A percentile compares a stretch with the other conserved stretches of the same genome.
phyloP scores from a whole-genome alignment of 805 yeast species.

The Candida taoyuanica region DNA sequence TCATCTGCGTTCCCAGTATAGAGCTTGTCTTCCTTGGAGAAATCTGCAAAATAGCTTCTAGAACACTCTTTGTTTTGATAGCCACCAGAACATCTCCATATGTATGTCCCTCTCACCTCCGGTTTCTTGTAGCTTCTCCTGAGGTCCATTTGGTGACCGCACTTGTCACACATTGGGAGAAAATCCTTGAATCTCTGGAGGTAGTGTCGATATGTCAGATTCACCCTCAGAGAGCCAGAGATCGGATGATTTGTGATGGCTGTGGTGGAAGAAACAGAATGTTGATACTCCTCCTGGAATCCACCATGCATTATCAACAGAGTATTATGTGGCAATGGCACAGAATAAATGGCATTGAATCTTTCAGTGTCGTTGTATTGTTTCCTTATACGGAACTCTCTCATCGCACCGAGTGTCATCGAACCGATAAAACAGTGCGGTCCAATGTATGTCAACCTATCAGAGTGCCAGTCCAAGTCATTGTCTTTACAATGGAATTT shows the following conservation, averaged over 20 bases:
- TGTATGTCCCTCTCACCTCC: constrained; percentile 48
- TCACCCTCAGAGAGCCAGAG: constrained; percentile 50
- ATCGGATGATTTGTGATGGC: constrained; percentile 42
- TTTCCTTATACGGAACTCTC: constrained; percentile 59
- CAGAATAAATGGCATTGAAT: constrained; percentile 36
- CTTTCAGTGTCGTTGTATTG: constrained; percentile 29
- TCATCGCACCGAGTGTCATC: constrained; percentile 60
- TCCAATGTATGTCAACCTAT: constrained; percentile 65
- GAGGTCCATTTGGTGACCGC: constrained; percentile 43
- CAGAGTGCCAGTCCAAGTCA: constrained; percentile 73
- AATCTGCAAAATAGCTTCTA: constrained; percentile 43
- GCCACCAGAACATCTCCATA: constrained; percentile 58
- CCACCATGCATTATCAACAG: constrained; percentile 72
- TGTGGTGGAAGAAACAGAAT: constrained; percentile 48
- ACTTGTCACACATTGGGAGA: constrained; percentile 40
- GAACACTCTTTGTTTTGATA: constrained; percentile 44
- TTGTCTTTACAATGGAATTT: constrained; percentile 45
- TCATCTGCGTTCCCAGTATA: constrained; percentile 30
- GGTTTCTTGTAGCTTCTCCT: constrained; percentile 49
- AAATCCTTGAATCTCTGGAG: constrained; percentile 33
- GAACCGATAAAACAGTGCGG: constrained; percentile 69
- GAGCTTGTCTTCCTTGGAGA: constrained; percentile 32
- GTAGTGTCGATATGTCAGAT: constrained; percentile 61
- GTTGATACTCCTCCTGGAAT: constrained; percentile 72
- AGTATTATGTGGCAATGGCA: constrained; percentile 68